phyloP scores from a whole-genome alignment of 1,284 basidiomycete genomes.

The Sutorius eximius region DNA sequence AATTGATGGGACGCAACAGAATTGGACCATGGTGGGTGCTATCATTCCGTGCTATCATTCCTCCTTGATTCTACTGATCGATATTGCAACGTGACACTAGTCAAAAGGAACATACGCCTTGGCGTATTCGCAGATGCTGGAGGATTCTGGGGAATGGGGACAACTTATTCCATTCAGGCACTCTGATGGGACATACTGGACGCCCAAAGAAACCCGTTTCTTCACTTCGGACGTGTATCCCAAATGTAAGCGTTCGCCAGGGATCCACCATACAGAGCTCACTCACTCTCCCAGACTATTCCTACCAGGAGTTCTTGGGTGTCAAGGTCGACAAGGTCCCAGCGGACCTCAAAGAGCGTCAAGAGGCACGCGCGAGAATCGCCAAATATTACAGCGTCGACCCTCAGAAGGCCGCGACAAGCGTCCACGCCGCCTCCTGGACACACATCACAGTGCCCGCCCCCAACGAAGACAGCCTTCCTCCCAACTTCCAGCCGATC shows the following conservation, averaged over 20 bases:
- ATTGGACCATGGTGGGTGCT: conserved; percentile 24
- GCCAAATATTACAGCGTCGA: conserved; percentile 22
- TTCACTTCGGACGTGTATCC: conserved; percentile 15
- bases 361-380: conserved; percentile 22
- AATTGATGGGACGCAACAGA: conserved; percentile 4
- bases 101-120: conserved; percentile 19
- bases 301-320: conserved; percentile 26
- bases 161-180: conserved; percentile 24
- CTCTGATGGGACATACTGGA: conserved; percentile 26
- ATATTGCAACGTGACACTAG: conserved; percentile 4
- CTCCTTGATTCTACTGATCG: background rate
- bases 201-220: conserved; percentile 22
- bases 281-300: conserved; percentile 17
- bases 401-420: conserved; percentile 10
- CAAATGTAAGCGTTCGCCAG: conserved; percentile 14
- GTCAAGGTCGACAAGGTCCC: conserved; percentile 25
- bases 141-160: conserved; percentile 22
- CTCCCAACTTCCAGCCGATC: conserved; percentile 16
- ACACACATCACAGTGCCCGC: conserved; percentile 20
- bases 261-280: background rate
- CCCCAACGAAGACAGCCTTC: conserved; percentile 9
- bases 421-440: conserved; percentile 7
- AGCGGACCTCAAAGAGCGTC: conserved; percentile 10
- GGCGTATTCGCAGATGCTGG: conserved; percentile 22
- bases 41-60: background rate